Percentiles rank a stretch among this genome's conserved stretches.
phyloP scores from a whole-genome alignment of 2,329 filamentous ascomycete genomes.

The Botryotinia calthae region DNA sequence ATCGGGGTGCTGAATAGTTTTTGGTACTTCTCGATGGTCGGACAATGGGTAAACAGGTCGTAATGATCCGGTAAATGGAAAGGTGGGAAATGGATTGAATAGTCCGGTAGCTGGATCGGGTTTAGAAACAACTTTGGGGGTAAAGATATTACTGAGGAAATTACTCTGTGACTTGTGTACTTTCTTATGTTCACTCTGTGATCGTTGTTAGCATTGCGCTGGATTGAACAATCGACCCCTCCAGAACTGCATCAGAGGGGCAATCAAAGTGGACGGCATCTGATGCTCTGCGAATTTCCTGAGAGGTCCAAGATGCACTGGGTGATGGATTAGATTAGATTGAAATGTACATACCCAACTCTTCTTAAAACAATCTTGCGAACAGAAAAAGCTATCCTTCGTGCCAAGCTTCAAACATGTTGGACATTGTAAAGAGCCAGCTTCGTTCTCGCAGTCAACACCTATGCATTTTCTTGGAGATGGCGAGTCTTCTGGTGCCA shows the following conservation, averaged over 20 bases:
- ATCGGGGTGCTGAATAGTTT: conserved; percentile 78
- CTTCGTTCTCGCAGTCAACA: conserved; percentile 81
- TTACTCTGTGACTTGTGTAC: conserved; percentile 78
- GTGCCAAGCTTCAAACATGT: conserved; percentile 87
- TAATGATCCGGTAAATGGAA: conserved; percentile 74
- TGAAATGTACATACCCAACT: conserved; percentile 73
- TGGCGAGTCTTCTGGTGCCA: conserved; percentile 45
- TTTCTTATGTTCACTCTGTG: conserved; percentile 76
- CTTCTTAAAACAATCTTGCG: conserved; percentile 97
- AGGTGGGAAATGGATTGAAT: conserved; percentile 91
- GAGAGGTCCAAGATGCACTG: background rate
- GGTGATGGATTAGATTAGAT: background rate
- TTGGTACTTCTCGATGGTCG: conserved; percentile 67
- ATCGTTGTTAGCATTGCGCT: conserved; percentile 5
- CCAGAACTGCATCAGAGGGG: background rate
- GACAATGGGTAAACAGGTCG: conserved; percentile 88
- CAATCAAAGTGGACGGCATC: background rate
- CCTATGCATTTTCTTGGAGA: conserved; percentile 73
- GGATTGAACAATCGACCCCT: conserved; percentile 17
- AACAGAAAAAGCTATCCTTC: conserved; percentile 93
- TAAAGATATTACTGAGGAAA: conserved; percentile 69
- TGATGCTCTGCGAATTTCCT: background rate
- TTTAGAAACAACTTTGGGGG: conserved; percentile 84
- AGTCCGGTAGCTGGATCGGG: conserved; percentile 84
- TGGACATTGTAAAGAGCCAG: conserved; percentile 84